Base-by-base conservation (phyloP, 176 grass and related monocot species). In the Aegilops longissima region DNA sequence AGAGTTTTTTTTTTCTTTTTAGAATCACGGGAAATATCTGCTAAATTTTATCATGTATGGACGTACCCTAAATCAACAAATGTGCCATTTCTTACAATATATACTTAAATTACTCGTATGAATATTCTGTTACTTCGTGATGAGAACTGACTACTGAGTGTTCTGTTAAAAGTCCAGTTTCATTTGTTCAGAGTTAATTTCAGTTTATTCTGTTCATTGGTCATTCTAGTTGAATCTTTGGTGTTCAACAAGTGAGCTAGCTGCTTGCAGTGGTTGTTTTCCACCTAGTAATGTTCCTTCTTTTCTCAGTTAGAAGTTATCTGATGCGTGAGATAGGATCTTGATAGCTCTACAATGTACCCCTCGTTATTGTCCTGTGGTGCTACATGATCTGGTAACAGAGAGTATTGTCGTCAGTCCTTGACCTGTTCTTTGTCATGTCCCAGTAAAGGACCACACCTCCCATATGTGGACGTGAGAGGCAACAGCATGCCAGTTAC, bases 371-470 rank as follows among this genome's bases (percentile, higher is more conserved):
- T 13, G 5, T 23, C 10, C 18, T 73, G 27, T 58, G 45, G 6
- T 78, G 52, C 30, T 58, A 82, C 24, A 51, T 24, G 25, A 84
- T 84, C 82, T 34, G 12, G 58, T 66, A 56, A 76, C 39, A 76
- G 9, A 38, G 33, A 49, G 20, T 21, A 9, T 76, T 66, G 51
- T 17, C 36, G 59, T 18, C 12, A 10, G 59, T 52, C 5, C 17
- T 33, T 66, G 62, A 13, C 3, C 7, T 52, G 21, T 82, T 66
- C n/a, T 66, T 66, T 64, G 6, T 34, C 17, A 10, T 33, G 12
- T 47, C 38, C 25, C 12, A 65, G 0, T 51, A 33, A 76, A 16
- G 82, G 70, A 33, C 36, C 18, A 47, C 25, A 27, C 25, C 25
- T 27, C 25, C 25, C 25, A 27, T 27, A 27, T 27, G 69, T 74